A percentile compares a stretch with the other conserved stretches of the same genome.
phyloP scores from a whole-genome alignment of 169 alveolate genomes.

The Plasmodium gallinaceum region DNA sequence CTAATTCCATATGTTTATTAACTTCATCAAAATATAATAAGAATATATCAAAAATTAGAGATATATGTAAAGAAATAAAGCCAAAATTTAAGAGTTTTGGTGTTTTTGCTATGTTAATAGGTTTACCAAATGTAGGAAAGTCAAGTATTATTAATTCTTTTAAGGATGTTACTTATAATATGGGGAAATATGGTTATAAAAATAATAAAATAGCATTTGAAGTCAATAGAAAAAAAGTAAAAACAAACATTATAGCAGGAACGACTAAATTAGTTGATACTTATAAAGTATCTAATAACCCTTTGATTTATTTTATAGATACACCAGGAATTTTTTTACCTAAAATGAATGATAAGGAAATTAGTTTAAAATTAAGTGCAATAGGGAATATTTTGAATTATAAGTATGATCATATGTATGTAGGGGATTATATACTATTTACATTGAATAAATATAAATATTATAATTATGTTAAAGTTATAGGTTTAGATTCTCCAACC shows the following conservation, averaged over 20 bases:
- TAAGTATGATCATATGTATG: slow-evolving; percentile 83
- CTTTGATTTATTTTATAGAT: slow-evolving; percentile 55
- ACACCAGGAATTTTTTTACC: slow-evolving; percentile 79
- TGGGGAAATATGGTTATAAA: slow-evolving; percentile 57
- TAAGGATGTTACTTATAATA: slow-evolving; percentile 56
- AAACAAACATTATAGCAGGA: slow-evolving; percentile 69
- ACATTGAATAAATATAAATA: slow-evolving; percentile 80
- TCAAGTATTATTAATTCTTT: slow-evolving; percentile 95
- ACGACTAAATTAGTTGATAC: slow-evolving; percentile 52
- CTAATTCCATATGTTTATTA: slow-evolving; percentile 52
- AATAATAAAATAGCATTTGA: slow-evolving; percentile 67
- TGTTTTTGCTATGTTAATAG: slow-evolving; percentile 86
- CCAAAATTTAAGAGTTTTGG: slow-evolving; percentile 75
- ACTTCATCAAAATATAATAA: slow-evolving; percentile 70
- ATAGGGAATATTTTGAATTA: slow-evolving; percentile 89
- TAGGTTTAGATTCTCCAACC: slow-evolving; percentile 84
- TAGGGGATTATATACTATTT: slow-evolving; percentile 85
- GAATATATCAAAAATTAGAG: slow-evolving; percentile 66
- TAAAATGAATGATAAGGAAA: slow-evolving; percentile 80
- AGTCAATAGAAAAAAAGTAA: slow-evolving; percentile 54
- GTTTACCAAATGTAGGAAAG: slow-evolving; percentile 99
- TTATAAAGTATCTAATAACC: slow-evolving; percentile 70
- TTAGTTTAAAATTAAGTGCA: slow-evolving; percentile 87
- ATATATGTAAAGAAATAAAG: slow-evolving; percentile 66
- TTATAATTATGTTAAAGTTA: slow-evolving; percentile 81